Base-by-base conservation (phyloP, 371 early-diverging fungal genomes). In the Mortierella polycephala region DNA sequence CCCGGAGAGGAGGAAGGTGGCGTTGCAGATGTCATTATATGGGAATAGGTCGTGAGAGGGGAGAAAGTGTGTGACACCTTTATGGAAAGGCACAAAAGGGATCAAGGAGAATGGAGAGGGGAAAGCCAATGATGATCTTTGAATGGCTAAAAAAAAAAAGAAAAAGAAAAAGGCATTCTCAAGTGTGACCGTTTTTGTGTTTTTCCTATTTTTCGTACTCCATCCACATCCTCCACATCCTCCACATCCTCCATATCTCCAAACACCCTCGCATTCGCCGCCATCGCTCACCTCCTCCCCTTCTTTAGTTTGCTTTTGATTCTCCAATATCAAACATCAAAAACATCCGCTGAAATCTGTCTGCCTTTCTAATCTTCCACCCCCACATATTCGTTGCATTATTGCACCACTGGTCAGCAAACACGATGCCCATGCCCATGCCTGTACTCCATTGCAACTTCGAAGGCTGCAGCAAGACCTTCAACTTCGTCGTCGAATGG, bases 401-500 rank as follows among this genome's bases (percentile, higher is more conserved):
- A 5, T n/a, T 47, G 10, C 10, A 5, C 47, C 11, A 47, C 47
- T 47, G 16, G 16, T 10, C 47, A 0, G n/a, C 47, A 5, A n/a
- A 12, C 47, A 47, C 47, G 47, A 47, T n/a, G 47, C 47, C 10
- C n/a, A n/a, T n/a, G 3, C 30, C 30, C 30, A 30, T 30, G 30
- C 30, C 30, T 30, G 30, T 30, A 30, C 30, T 30, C 30, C 30
- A 30, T 30, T 30, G 74, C 40, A 40, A 7, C 23, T n/a, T 20
- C 10, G 18, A 52, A 40, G 67, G 59, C 1, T 74, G 74, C 54
- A 60, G 46, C 40, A 53, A 57, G n/a, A 23, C 50, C n/a, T 74
- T 74, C 50, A 55, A 64, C 2, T 57, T 64, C 18, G 44, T 74
- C 1, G 63, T 56, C n/a, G 74, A 74, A 13, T 74, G 67, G 74